These are phyloP conservation scores for Verticillium klebahnii DNA, from an alignment of 2,329 filamentous ascomycete species.

Conservation along the genomic window DNA sequence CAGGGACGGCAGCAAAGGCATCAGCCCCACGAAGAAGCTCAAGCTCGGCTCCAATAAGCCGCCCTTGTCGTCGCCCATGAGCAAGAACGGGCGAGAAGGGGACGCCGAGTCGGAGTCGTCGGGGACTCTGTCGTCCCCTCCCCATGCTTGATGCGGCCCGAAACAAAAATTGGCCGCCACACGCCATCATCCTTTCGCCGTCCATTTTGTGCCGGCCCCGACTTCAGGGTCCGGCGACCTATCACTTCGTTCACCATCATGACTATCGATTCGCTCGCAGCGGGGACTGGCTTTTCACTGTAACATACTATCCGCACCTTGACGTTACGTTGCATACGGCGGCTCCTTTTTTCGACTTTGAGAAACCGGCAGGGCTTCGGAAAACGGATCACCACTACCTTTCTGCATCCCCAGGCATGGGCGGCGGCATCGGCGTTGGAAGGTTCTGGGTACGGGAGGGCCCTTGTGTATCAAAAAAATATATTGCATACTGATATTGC, in stretches of 20 bases:
- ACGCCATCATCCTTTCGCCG: neutral
- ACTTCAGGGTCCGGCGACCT: neutral
- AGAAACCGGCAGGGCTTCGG: neutral
- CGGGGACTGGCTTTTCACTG: neutral
- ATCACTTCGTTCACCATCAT: neutral
- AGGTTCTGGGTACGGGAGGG: conserved; percentile 1
- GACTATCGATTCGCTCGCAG: neutral
- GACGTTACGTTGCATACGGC: neutral
- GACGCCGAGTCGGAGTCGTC: conserved; percentile 54
- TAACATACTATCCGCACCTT: neutral
- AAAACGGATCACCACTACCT: neutral
- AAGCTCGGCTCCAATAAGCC: conserved; percentile 38
- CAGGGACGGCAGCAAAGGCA: conserved; percentile 21
- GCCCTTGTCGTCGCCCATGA: conserved; percentile 41
- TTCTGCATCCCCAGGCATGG: conserved; percentile 1
- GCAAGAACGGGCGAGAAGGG: conserved; percentile 43
- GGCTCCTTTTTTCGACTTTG: neutral
- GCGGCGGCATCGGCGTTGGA: conserved; percentile 3
- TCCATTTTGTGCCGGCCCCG: neutral
- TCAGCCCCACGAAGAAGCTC: conserved; percentile 37
- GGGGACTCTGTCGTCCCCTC: conserved; percentile 51
- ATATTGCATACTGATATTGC: neutral
- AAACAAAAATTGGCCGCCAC: neutral
- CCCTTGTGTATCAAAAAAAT: conserved; percentile 1
- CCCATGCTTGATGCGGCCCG: conserved; percentile 12